Base-by-base conservation (phyloP, 345 rosid species). In the Excoecaria cochinchinensis region DNA sequence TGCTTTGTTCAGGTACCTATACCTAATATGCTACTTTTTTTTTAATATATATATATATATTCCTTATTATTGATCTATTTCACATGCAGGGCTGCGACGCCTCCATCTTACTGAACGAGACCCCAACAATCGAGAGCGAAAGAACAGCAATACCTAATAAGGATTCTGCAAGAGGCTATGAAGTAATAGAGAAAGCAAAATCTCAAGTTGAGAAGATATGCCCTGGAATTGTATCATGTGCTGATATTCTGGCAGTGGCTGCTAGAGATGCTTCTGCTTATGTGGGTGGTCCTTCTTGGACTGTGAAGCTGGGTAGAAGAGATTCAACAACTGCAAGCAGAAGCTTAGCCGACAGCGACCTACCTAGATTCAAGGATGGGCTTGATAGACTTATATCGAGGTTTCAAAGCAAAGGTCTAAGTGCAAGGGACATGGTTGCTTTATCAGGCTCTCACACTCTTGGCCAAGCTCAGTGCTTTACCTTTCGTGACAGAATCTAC, bases 361-460 rank as follows among this genome's bases (percentile, higher is more conserved):
- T 79, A 0, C 82, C 82, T 0, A 5, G 71, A 8, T 79, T 79
- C 61, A 64, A 3, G 56, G 75, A 69, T 11, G 21, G 69, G 16
- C 25, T 80, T 0, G 52, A 24, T 1, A 67, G 11, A 3, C 79
- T 80, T 17, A 24, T 59, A 0, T 48, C 70, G 16, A 11, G 42
- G 16, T 80, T 75, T 59, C 47, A 67, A 3, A 25, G 8, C 0
- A 80, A 80, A 58, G 76, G 76, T 9, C 69, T 80, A 0, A 57
- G 16, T 42, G 76, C 78, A 3, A 46, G 82, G 46, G 82, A 80
- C 72, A 65, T 71, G 79, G 76, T 78, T 22, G 77, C 81, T 9
- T 36, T 78, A 6, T 78, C 77, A 67, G 77, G 81, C 6, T 10
- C 81, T 15, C 81, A 78, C 14, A 78, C 77, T 22, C 16, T 60